Evolutionary conservation across 2,329 filamentous ascomycete genomes (phyloP).

Genomic region (Botrytis tulipae): DNA sequence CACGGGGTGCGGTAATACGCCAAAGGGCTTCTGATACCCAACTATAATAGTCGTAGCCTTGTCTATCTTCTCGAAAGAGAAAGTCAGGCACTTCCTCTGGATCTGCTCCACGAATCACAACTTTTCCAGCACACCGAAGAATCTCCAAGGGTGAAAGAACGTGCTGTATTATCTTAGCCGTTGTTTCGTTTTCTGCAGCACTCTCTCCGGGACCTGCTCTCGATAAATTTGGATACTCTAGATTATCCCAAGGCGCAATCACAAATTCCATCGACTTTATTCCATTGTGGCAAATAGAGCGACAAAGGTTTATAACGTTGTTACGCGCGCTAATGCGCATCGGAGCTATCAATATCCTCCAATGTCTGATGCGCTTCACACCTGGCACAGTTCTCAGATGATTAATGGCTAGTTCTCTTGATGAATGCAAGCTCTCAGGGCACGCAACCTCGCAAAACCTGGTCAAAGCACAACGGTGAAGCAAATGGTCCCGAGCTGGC

Average conservation of each 20-base stretch:
- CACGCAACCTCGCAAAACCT: not conserved
- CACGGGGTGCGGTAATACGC: rapidly evolving
- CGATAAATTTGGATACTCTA: no score
- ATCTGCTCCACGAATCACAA: not conserved
- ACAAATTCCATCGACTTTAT: not conserved
- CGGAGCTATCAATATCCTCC: not conserved
- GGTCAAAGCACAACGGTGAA: not conserved
- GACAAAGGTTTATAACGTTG: not conserved
- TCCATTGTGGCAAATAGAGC: not conserved
- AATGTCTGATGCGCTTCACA: not conserved
- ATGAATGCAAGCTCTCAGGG: not conserved
- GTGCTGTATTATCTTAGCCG: not conserved
- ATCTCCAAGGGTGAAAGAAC: not conserved
- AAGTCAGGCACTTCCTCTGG: not conserved
- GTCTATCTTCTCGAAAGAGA: not conserved
- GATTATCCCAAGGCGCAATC: not conserved
- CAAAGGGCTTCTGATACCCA: rapidly evolving
- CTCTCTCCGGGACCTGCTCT: no score
- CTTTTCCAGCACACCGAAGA: not conserved
- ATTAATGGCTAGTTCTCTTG: not conserved
- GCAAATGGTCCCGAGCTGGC: rapidly evolving
- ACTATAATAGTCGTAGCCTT: rapidly evolving
- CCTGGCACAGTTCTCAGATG: not conserved
- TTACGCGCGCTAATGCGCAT: not conserved
- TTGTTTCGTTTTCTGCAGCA: no score